A percentile compares a stretch with the other conserved stretches of the same genome.
phyloP scores from a whole-genome alignment of 2,329 filamentous ascomycete species.

The Xylaria sp. region DNA sequence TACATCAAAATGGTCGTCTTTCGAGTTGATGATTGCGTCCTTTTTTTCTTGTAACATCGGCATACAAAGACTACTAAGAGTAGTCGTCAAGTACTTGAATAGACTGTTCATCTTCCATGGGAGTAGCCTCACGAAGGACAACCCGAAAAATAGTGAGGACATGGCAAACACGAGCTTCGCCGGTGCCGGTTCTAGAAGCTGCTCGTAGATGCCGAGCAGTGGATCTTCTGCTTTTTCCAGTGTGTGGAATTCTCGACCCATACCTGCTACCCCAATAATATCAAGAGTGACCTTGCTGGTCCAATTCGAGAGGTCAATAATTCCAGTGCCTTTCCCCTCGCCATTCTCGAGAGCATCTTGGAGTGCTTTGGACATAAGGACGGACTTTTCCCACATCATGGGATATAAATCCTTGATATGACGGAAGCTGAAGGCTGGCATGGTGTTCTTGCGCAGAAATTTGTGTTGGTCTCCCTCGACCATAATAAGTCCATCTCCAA shows the following conservation, averaged over 20 bases:
- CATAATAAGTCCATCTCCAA: conserved; percentile 68
- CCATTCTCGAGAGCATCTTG: conserved; percentile 51
- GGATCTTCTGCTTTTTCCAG: conserved; percentile 52
- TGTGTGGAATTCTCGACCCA: conserved; percentile 64
- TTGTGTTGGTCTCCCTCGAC: conserved; percentile 79
- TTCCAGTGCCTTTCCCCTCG: conserved; percentile 33
- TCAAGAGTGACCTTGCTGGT: conserved; percentile 65
- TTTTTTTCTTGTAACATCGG: conserved; percentile 60
- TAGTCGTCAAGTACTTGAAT: conserved; percentile 50
- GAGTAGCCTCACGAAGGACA: conserved; percentile 49
- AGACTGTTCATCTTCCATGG: conserved; percentile 59
- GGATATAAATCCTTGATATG: conserved; percentile 77
- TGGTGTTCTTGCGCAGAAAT: conserved; percentile 72
- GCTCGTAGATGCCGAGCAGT: conserved; percentile 55
- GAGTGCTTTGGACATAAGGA: conserved; percentile 49
- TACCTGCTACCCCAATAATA: conserved; percentile 68
- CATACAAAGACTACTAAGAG: conserved; percentile 54
- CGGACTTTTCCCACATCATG: conserved; percentile 71
- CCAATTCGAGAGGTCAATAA: conserved; percentile 58
- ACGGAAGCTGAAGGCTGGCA: conserved; percentile 73
- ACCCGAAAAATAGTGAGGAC: conserved; percentile 19
- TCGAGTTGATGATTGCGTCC: conserved; percentile 54
- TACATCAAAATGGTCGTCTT: conserved; percentile 67
- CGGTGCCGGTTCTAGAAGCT: conserved; percentile 57
- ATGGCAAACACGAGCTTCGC: conserved; percentile 59